Conservation (phyloP, 208 protist species). For the Leishmania mexicana region DNA sequence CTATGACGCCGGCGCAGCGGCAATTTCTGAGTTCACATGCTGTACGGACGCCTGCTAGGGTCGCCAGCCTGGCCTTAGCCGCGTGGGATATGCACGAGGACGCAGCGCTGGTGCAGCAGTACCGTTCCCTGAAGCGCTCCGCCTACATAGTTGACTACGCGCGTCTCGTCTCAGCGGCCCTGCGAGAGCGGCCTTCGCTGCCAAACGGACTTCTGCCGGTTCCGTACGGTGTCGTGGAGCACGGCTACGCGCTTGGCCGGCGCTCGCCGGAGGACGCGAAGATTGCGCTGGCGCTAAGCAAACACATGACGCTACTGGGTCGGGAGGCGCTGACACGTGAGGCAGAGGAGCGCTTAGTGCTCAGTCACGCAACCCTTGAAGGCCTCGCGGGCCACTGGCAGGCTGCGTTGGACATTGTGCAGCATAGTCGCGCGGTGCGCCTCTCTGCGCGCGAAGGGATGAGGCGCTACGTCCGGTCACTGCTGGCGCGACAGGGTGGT, state of each 20-base stretch:
- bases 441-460: slow-evolving; percentile 49
- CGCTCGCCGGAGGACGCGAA: slow-evolving; percentile 25
- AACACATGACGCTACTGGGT: slow-evolving; percentile 47
- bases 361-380: slow-evolving; percentile 46
- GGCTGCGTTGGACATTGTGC: slow-evolving; percentile 47
- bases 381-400: slow-evolving; percentile 43
- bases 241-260: slow-evolving; percentile 47
- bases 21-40: slow-evolving; percentile 21
- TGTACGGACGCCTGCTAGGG: slow-evolving; percentile 14
- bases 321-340: slow-evolving; percentile 19
- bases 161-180: slow-evolving; percentile 40
- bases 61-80: slow-evolving; percentile 32
- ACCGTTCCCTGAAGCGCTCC: slow-evolving; percentile 28
- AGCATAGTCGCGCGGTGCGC: slow-evolving; percentile 43
- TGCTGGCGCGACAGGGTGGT: not conserved
- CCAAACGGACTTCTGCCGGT: slow-evolving; percentile 64
- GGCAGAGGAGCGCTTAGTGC: slow-evolving; percentile 50
- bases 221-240: slow-evolving; percentile 41
- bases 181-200: slow-evolving; percentile 57
- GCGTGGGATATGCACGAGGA: slow-evolving; percentile 39
- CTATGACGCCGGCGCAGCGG: slow-evolving; percentile 38
- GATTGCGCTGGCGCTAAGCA: slow-evolving; percentile 52
- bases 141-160: slow-evolving; percentile 56
- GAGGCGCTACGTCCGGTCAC: slow-evolving; percentile 20
- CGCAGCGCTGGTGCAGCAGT: slow-evolving; percentile 30